phyloP scores from a whole-genome alignment of 2,329 filamentous ascomycete species.

The Diatrype stigma region DNA sequence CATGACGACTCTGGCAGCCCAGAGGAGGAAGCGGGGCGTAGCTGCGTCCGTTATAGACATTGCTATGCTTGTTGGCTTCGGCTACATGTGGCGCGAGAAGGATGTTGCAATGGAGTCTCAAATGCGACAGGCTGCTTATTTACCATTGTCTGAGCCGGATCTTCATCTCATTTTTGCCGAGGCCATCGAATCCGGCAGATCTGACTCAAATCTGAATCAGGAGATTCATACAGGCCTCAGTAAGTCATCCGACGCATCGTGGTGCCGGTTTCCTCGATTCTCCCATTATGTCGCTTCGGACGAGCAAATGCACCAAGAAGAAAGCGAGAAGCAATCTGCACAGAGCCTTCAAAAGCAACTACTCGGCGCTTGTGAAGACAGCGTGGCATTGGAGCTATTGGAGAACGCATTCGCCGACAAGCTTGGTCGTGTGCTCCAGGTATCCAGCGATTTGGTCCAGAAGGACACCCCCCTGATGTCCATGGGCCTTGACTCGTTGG shows the following conservation, averaged over 20 bases:
- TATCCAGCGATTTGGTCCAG: no score
- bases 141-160: slow-evolving; percentile 27
- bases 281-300: no score
- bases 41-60: slow-evolving; percentile 6
- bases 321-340: no score
- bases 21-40: slow-evolving; percentile 12
- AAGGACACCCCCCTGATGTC: neutral
- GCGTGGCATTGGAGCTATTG: neutral
- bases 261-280: no score
- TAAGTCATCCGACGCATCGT: no score
- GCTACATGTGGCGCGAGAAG: slow-evolving; percentile 11
- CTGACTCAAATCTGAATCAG: slow-evolving; percentile 9
- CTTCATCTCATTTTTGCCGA: slow-evolving; percentile 28
- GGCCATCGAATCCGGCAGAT: slow-evolving; percentile 18
- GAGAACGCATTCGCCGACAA: slow-evolving; percentile 6
- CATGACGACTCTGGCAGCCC: slow-evolving; percentile 12
- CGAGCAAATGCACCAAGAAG: no score
- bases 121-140: slow-evolving; percentile 15
- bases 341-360: no score
- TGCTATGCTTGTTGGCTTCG: slow-evolving; percentile 13
- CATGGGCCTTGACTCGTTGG: neutral
- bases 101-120: slow-evolving; percentile 10
- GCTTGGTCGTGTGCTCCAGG: slow-evolving; percentile 9
- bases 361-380: no score
- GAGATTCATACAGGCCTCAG: neutral